A percentile compares a stretch with the other conserved stretches of the same genome.
phyloP scores from a whole-genome alignment of 2,329 filamentous ascomycete genomes.

The Colletotrichum destructivum region DNA sequence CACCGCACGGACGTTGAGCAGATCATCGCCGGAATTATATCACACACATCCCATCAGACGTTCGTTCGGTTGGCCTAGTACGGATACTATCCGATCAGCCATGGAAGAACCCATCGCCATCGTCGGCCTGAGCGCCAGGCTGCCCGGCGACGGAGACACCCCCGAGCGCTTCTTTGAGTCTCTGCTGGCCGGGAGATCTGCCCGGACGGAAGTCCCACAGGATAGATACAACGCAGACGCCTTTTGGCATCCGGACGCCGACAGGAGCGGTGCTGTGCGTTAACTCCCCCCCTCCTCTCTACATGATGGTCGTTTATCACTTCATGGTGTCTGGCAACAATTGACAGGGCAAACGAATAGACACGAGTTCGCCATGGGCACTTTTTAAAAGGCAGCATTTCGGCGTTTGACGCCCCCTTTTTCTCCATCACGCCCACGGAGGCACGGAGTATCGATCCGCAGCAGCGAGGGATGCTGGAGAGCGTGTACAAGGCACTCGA shows the following conservation, averaged over 20 bases:
- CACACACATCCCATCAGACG: too few species aligned
- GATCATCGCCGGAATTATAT: neutral
- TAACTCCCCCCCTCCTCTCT: too few species aligned
- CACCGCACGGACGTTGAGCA: constrained; percentile 29
- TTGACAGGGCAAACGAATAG: constrained; percentile 5
- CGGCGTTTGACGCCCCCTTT: constrained; percentile 46
- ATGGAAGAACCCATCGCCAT: constrained; percentile 59
- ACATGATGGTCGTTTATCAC: too few species aligned
- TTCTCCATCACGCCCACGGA: constrained; percentile 51
- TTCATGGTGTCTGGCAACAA: neutral
- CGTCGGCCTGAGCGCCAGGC: constrained; percentile 62
- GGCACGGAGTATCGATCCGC: constrained; percentile 51
- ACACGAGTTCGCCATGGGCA: constrained; percentile 46
- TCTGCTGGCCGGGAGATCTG: constrained; percentile 50
- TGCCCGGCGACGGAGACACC: constrained; percentile 59
- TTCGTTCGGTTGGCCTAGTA: neutral
- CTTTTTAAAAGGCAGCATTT: constrained; percentile 48
- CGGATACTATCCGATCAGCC: neutral
- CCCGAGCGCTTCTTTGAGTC: constrained; percentile 62
- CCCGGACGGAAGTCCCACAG: constrained; percentile 46
- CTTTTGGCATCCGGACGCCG: constrained; percentile 50
- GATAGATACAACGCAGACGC: constrained; percentile 50
- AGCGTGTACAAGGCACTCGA: constrained; percentile 54
- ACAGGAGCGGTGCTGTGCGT: constrained; percentile 47
- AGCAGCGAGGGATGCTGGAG: constrained; percentile 52